phyloP scores from a whole-genome alignment of 192 early-diverging fungal genomes.

The Gonapodya prolifera region DNA sequence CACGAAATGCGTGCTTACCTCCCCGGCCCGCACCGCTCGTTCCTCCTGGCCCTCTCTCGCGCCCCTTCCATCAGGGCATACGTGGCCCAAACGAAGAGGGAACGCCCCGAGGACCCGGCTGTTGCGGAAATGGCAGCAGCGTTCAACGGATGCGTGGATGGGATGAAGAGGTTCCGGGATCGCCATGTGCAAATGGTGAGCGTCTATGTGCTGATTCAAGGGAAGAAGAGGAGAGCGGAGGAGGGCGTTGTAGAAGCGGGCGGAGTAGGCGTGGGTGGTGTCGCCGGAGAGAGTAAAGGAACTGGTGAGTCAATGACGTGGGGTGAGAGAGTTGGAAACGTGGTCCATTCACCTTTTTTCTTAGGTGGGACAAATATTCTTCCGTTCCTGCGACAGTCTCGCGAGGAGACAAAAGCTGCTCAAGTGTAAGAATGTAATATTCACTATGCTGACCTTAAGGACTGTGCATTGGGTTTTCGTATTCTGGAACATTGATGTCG shows the following conservation, averaged over 20 bases:
- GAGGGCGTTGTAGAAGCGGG: conserved; percentile 45
- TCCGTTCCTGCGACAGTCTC: conserved; percentile 82
- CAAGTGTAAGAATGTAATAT: conserved; percentile 1
- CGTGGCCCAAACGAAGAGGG: conserved; percentile 25
- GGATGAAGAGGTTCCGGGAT: conserved; percentile 78
- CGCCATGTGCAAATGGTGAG: conserved; percentile 86
- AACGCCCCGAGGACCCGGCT: conserved; percentile 15
- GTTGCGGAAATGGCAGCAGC: conserved; percentile 28
- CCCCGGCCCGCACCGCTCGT: conserved; percentile 73
- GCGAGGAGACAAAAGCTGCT: conserved; percentile 64
- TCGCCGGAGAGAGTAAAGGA: conserved; percentile 44
- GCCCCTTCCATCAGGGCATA: conserved; percentile 54
- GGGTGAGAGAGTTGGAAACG: conserved; percentile 13
- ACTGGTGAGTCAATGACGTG: conserved; percentile 13
- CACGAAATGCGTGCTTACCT: conserved; percentile 89
- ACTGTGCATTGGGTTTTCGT: neutral
- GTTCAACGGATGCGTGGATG: conserved; percentile 70
- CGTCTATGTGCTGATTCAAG: conserved; percentile 75
- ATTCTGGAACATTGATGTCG: no score
- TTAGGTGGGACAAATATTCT: conserved; percentile 66
- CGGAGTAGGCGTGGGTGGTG: conserved; percentile 20
- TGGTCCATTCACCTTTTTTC: neutral
- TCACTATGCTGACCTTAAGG: neutral
- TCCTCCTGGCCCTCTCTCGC: conserved; percentile 62
- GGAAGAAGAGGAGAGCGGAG: conserved; percentile 54